Conservation (phyloP, 345 rosid genomes). For the Dimocarpus longan region DNA sequence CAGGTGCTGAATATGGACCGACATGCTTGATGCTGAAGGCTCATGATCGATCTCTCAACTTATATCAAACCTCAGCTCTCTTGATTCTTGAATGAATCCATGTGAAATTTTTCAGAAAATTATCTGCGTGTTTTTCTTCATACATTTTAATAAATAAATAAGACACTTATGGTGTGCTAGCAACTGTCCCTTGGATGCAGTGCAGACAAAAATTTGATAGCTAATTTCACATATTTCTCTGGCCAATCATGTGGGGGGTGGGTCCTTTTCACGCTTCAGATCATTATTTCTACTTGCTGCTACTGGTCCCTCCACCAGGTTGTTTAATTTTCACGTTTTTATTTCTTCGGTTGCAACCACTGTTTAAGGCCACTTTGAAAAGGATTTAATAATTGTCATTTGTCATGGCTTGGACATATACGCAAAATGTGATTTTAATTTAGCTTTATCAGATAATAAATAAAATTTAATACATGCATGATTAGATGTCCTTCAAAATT, state of each 20-base stretch:
- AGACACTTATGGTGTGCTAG: neutral
- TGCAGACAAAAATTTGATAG: neutral
- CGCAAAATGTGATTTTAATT: too few relatives aligned
- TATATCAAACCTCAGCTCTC: neutral
- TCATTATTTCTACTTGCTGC: neutral
- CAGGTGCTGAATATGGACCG: conserved; percentile 6
- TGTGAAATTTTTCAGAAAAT: neutral
- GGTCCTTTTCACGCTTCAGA: neutral
- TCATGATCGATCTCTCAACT: neutral
- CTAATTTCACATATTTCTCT: neutral
- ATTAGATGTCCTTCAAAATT: neutral
- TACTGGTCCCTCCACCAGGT: neutral
- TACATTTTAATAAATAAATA: neutral
- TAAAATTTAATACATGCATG: neutral
- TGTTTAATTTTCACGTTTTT: neutral
- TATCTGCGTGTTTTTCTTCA: neutral
- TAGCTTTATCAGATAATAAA: too few relatives aligned
- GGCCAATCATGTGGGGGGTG: neutral
- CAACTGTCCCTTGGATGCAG: too few relatives aligned
- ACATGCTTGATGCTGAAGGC: neutral
- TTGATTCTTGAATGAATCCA: neutral
- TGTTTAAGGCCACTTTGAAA: neutral
- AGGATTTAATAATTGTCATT: neutral
- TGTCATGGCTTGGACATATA: neutral
- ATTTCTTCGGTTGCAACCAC: neutral